Evolutionary conservation across 2,329 filamentous ascomycete species (phyloP), one percentile per base, ranked within the genome.

Genomic region (Alternaria rosae): DNA sequence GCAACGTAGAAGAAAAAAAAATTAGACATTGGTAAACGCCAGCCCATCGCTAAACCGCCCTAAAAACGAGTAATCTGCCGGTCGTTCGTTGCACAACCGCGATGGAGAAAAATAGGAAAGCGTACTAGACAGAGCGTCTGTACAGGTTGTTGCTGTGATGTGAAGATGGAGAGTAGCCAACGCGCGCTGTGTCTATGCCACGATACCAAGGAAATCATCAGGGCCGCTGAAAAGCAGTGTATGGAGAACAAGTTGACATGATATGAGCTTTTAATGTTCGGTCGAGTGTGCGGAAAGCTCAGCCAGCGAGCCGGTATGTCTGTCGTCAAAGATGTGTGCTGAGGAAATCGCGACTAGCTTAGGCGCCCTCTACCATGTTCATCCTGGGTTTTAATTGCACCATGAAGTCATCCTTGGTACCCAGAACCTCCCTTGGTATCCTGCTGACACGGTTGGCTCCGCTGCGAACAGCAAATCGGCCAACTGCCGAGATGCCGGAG

Each of bases 371-470:
- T 1, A 77, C 74, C 79, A 88, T 80, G 73, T 85, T 82, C 85
- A 86, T 86, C 60, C 81, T 81, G 35, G 88, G 88, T 70, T 81
- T 81, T 75, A 90, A 79, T 67, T 88, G 82, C n/a, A 79, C 80
- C 59, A 82, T 80, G 77, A 94, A 79, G 59, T 92, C 88, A 32
- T 91, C 87, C 72, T 85, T 86, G 4, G 92, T 93, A 67, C 93
- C 94, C 60, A 97, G 92, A 44, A 90, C 87, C 69, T 94, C 92
- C 60, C 88, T 89, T 0, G 94, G 93, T 63, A 97, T 86, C 52
- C 92, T 89, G 76, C 92, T 95, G 67, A 97, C 88, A 65, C 94
- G 91, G 73, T 96, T 94, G 47, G 93, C 93, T 67, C 94, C 94
- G 59, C 83, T 87, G 67, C 93, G 91, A 71, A 97, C 89, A 6